Conservation (phyloP, 2,329 filamentous ascomycete species). For the Pseudocercospora pini-densiflorae region DNA sequence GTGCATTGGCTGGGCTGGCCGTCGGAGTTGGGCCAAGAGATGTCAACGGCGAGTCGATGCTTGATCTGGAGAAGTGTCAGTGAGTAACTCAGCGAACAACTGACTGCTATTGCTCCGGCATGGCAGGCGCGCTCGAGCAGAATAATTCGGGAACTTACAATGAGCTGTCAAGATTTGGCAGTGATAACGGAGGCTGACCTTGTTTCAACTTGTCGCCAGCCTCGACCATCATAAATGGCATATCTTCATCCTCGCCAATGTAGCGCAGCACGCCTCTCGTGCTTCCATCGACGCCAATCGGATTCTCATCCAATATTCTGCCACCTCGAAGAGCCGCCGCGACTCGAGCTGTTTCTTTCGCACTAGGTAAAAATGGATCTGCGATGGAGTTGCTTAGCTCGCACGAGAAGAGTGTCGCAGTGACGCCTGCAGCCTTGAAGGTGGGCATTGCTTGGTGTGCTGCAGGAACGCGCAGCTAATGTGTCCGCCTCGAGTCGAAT, state of each 20-base stretch:
- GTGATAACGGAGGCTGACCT: not conserved
- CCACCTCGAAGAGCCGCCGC: constrained; percentile 18
- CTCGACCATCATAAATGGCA: constrained; percentile 41
- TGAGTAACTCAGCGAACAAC: not conserved
- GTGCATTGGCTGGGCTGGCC: not conserved
- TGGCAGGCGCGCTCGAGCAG: not conserved
- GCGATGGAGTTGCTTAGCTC: constrained; percentile 27
- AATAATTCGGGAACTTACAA: not conserved
- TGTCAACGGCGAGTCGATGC: constrained; percentile 16
- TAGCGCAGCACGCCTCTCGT: constrained; percentile 34
- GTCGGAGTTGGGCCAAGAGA: constrained; percentile 19
- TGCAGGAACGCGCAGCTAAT: not conserved
- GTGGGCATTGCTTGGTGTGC: constrained; percentile 34
- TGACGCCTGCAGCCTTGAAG: constrained; percentile 36
- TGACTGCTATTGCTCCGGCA: not conserved
- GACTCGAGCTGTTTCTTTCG: constrained; percentile 25
- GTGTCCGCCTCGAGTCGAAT: not conserved
- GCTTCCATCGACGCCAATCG: constrained; percentile 27
- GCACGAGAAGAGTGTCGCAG: constrained; percentile 31
- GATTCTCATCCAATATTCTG: constrained; percentile 28
- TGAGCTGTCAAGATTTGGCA: not conserved
- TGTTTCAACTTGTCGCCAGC: constrained; percentile 25
- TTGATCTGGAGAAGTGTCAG: not conserved
- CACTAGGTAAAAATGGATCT: constrained; percentile 24
- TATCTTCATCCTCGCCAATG: constrained; percentile 37